phyloP scores from a whole-genome alignment of 805 yeast genomes.

The Zygoascus flipseniorum region DNA sequence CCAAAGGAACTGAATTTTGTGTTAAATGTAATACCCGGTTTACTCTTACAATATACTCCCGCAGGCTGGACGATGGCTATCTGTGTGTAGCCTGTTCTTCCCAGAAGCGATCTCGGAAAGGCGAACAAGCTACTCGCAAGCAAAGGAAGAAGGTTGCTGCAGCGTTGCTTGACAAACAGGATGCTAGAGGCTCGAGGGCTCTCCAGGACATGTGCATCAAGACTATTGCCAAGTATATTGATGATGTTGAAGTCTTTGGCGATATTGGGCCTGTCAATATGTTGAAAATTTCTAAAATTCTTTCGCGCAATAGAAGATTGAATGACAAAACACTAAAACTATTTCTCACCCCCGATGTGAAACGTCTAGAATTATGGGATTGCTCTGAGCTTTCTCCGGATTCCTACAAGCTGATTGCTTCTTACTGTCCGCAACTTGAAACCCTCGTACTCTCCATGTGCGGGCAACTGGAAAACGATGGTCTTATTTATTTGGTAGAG shows the following conservation, averaged over 20 bases:
- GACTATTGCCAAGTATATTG: conserved; percentile 56
- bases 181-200: conserved; percentile 44
- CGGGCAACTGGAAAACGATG: conserved; percentile 80
- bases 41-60: conserved; percentile 57
- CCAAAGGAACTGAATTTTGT: conserved; percentile 51
- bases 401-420: conserved; percentile 59
- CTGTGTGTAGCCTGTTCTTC: conserved; percentile 57
- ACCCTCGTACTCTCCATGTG: conserved; percentile 75
- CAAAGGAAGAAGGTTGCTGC: conserved; percentile 73
- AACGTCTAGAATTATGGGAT: conserved; percentile 74
- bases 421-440: conserved; percentile 69
- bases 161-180: conserved; percentile 68
- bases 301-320: conserved; percentile 75
- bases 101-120: not conserved
- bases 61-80: conserved; percentile 34
- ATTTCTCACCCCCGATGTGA: conserved; percentile 56
- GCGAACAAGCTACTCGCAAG: conserved; percentile 48
- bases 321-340: conserved; percentile 63
- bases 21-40: conserved; percentile 54
- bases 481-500: conserved; percentile 51
- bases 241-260: conserved; percentile 73
- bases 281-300: conserved; percentile 62
- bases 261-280: conserved; percentile 72
- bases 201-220: conserved; percentile 77
- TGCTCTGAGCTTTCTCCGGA: conserved; percentile 70